Conservation (phyloP, 129 eudicot genomes). For the Centrapalus pauciflorus region DNA sequence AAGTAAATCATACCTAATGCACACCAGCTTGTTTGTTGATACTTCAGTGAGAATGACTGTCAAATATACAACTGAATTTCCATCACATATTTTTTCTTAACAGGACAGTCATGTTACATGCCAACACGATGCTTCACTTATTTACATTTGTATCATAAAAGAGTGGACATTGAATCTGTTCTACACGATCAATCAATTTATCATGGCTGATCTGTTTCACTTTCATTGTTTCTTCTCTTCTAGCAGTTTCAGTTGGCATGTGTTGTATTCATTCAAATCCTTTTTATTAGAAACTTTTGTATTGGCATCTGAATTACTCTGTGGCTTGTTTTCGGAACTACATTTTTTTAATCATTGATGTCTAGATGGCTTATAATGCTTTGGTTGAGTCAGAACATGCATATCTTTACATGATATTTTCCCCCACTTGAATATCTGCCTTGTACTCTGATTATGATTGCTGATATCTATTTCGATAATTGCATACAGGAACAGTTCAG, state of each 20-base stretch:
- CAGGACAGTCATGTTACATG: neutral
- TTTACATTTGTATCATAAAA: neutral
- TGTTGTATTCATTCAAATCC: neutral
- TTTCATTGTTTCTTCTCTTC: neutral
- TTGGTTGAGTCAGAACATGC: neutral
- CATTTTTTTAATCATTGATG: neutral
- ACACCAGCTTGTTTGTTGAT: neutral
- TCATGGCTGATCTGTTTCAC: neutral
- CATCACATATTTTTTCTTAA: neutral
- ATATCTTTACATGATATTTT: neutral
- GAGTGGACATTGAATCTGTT: neutral
- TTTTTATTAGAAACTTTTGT: neutral
- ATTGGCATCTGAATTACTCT: neutral
- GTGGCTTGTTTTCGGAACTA: neutral
- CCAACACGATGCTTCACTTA: neutral
- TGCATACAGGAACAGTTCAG: conserved; percentile 27
- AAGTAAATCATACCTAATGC: no score
- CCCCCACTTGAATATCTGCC: neutral
- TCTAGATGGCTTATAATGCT: neutral
- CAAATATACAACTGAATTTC: neutral
- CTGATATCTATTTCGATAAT: neutral
- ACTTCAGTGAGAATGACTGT: neutral
- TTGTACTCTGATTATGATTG: conserved; percentile 3
- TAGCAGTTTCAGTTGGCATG: neutral
- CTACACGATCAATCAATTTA: neutral